Evolutionary conservation across 148 eudicot species (phyloP), one percentile per base, ranked within the genome.

Genomic region (Oxyria digyna): DNA sequence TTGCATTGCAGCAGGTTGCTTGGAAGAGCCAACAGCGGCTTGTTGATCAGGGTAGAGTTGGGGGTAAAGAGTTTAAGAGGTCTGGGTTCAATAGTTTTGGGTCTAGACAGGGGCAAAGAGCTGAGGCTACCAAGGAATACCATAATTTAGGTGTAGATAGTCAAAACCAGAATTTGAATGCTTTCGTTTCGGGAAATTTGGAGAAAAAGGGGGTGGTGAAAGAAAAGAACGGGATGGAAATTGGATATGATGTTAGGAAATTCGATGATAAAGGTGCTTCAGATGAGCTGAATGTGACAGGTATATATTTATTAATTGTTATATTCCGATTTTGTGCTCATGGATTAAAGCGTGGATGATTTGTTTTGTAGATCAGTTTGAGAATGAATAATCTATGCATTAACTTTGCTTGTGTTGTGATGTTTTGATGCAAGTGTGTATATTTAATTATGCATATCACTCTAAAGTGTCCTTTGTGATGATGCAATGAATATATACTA

Each of bases 1-100:
- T 69, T 43, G 77, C 87, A 14, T 69, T 86, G 70, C 84, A 86
- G 59, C 83, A 86, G 72, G 90, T 72, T 70, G 48, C 75, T 3
- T 80, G 78, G 86, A 82, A 72, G 85, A 72, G 76, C 72, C 80
- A 77, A 26, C 72, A 46, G 45, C 73, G 59, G 54, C 27, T 49
- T 70, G 69, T 18, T 1, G 79, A 81, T n/a, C 77, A 37, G 37
- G 69, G 50, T 17, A 81, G 70, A 83, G 74, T 35, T 54, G 83
- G 71, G 0, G 78, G 70, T 52, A 79, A 78, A 71, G 88, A 82
- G 62, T 82, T 75, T 55, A 83, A 59, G 83, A 78, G 85, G 74
- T 77, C 74, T 21, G 74, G 74, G 32, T 46, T 72, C 11, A 24
- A 71, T 67, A 75, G 81, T 55, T 24, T 48, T 67, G 76, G 78